These are phyloP conservation scores for Diaporthe australafricana DNA, from an alignment of 2,329 filamentous ascomycete species.

Conservation along the genomic window DNA sequence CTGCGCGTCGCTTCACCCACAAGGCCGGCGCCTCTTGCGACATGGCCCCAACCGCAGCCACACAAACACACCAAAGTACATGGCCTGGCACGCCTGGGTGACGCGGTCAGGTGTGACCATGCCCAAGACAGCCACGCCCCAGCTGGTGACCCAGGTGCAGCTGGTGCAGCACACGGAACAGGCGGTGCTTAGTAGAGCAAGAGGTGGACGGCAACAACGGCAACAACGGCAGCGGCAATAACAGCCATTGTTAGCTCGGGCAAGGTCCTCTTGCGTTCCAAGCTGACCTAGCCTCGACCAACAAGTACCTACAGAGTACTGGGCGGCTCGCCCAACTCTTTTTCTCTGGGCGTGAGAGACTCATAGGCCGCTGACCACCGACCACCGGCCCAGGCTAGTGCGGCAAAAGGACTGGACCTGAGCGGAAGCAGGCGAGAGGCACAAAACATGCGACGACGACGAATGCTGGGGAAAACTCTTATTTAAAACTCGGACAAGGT, in stretches of 20 bases:
- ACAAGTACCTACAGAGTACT: not conserved
- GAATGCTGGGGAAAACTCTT: slow-evolving; percentile 7
- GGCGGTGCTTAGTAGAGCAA: not conserved
- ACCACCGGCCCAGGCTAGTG: not conserved
- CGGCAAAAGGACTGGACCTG: not conserved
- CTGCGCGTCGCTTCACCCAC: slow-evolving; percentile 4
- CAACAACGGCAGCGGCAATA: slow-evolving; percentile 8
- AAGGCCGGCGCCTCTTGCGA: not conserved
- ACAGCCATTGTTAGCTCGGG: not conserved
- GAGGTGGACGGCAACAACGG: slow-evolving; percentile 23
- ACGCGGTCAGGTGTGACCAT: slow-evolving; percentile 5
- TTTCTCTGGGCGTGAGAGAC: slow-evolving; percentile 3
- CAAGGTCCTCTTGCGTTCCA: not conserved
- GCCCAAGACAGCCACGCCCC: slow-evolving; percentile 14
- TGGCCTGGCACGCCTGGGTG: not conserved
- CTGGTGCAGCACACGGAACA: not conserved
- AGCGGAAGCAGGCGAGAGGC: not conserved
- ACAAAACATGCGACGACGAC: slow-evolving; percentile 8
- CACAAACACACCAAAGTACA: not conserved
- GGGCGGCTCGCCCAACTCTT: slow-evolving; percentile 9
- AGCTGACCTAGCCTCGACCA: not conserved
- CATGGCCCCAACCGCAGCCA: not conserved
- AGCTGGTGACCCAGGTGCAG: not conserved
- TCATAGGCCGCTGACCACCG: slow-evolving; percentile 17
- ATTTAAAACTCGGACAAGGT: not conserved